These are phyloP conservation scores for Lathyrus oleraceus DNA, from an alignment of 306 rosid species.

Conservation along the genomic window DNA sequence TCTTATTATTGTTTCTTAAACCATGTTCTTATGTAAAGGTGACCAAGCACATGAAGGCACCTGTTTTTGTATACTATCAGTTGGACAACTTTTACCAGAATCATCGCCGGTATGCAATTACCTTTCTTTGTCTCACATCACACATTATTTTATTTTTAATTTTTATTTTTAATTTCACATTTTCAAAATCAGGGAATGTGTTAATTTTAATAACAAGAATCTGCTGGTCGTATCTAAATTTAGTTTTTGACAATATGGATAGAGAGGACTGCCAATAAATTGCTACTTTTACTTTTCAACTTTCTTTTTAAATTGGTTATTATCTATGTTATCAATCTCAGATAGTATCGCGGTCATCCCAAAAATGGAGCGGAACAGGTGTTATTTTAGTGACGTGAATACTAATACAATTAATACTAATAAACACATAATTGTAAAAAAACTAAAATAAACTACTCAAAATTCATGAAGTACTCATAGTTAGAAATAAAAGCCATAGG, in stretches of 20 bases:
- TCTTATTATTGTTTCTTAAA: constrained; percentile 25
- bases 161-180: not conserved
- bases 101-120: constrained; percentile 68
- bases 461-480: too few relatives aligned
- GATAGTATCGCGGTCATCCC: too few relatives aligned
- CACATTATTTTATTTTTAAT: not conserved
- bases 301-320: not conserved
- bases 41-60: constrained; percentile 63
- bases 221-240: not conserved
- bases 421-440: too few relatives aligned
- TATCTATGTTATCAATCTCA: not conserved
- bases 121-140: not conserved
- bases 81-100: constrained; percentile 95
- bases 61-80: constrained; percentile 83
- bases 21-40: constrained; percentile 49
- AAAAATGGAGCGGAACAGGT: too few relatives aligned
- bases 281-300: not conserved
- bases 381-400: too few relatives aligned
- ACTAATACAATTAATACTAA: too few relatives aligned
- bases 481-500: too few relatives aligned
- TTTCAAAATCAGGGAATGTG: not conserved
- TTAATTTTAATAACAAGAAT: not conserved
- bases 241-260: constrained; percentile 13
- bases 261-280: not conserved
- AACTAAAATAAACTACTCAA: too few relatives aligned